Conservation (phyloP, 2,329 filamentous ascomycete genomes). For the Scytalidium sp. region DNA sequence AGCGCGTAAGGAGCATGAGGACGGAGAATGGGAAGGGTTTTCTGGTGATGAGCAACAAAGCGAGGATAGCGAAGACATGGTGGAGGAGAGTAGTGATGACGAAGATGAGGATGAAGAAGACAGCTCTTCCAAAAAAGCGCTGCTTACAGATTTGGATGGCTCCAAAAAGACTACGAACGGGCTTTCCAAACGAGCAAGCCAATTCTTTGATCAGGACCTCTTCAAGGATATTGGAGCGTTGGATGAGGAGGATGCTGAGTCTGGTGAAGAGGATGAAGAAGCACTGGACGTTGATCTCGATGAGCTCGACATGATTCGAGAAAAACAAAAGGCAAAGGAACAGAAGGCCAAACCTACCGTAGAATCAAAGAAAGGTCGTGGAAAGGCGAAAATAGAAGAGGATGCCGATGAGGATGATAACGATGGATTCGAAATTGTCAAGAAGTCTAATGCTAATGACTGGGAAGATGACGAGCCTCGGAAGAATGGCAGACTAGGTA, state of each 20-base stretch:
- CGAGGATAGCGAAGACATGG: conserved; percentile 53
- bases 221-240: conserved; percentile 79
- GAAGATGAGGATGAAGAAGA: conserved; percentile 53
- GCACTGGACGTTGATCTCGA: conserved; percentile 36
- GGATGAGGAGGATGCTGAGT: conserved; percentile 51
- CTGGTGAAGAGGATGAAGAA: conserved; percentile 38
- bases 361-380: conserved; percentile 5
- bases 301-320: conserved; percentile 25
- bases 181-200: conserved; percentile 79
- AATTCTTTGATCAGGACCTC: conserved; percentile 93
- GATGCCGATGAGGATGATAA: conserved; percentile 32
- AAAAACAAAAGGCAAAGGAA: conserved; percentile 21
- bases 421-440: conserved; percentile 62
- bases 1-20: conserved; percentile 73
- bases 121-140: conserved; percentile 37
- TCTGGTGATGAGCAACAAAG: conserved; percentile 61
- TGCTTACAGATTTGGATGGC: conserved; percentile 62
- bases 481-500: conserved; percentile 61
- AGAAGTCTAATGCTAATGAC: conserved; percentile 46
- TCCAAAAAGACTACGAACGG: conserved; percentile 48
- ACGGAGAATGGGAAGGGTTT: conserved; percentile 91
- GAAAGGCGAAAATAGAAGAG: conserved; percentile 6
- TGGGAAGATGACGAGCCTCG: conserved; percentile 67
- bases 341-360: conserved; percentile 23
- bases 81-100: conserved; percentile 62